Percentiles rank a stretch among this genome's conserved stretches.
Conservation (phyloP, 2,329 filamentous ascomycete genomes). For the Ilyonectria mors-panacis region DNA sequence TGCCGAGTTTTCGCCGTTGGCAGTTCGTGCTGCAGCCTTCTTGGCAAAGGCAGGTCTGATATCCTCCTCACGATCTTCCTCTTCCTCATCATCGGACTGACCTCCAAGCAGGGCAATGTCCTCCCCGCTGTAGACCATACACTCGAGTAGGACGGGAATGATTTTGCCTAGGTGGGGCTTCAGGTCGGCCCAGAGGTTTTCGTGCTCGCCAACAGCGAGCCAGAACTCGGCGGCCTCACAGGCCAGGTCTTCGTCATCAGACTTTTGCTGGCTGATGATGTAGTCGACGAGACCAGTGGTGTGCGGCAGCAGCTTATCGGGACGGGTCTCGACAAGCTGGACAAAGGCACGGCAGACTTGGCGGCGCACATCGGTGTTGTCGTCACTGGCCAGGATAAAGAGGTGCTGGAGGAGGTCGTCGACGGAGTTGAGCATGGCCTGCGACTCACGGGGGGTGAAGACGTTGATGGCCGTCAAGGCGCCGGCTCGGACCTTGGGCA, state of each 20-base stretch:
- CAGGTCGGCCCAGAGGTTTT: constrained; percentile 81
- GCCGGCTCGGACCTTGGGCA: constrained; percentile 83
- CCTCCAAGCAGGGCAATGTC: constrained; percentile 89
- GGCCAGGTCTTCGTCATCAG: constrained; percentile 89
- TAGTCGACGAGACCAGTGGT: constrained; percentile 92
- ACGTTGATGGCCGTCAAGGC: constrained; percentile 91
- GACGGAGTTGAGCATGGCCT: constrained; percentile 84
- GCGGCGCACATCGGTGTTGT: constrained; percentile 85
- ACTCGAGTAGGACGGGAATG: constrained; percentile 90
- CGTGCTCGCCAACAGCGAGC: constrained; percentile 92
- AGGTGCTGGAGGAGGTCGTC: constrained; percentile 87
- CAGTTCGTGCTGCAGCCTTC: constrained; percentile 70
- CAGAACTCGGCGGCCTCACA: constrained; percentile 98
- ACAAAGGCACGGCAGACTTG: constrained; percentile 96
- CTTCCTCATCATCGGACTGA: constrained; percentile 89
- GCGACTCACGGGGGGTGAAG: constrained; percentile 88
- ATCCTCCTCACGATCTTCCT: constrained; percentile 91
- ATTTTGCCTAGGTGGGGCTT: constrained; percentile 86
- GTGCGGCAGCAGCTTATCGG: constrained; percentile 91
- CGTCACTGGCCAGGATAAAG: constrained; percentile 84
- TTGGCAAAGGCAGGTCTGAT: constrained; percentile 95
- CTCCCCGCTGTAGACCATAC: constrained; percentile 97
- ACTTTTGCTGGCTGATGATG: constrained; percentile 90
- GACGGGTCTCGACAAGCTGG: constrained; percentile 89
- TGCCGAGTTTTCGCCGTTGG: constrained; percentile 65